phyloP scores from a whole-genome alignment of 1,139 yeast species.

The Cylindricascospora bacillispora region DNA sequence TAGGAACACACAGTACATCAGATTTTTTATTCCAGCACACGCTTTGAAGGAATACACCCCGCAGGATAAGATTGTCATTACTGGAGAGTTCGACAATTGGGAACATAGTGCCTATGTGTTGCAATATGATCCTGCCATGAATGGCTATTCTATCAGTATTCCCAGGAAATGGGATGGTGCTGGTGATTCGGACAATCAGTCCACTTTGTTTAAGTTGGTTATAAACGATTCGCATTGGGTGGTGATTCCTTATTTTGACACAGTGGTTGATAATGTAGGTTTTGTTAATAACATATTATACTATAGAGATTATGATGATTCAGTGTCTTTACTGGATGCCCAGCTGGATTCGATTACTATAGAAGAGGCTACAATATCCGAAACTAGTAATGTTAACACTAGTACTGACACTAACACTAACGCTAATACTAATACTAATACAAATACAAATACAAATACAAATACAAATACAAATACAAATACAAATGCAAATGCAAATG shows the following conservation, averaged over 20 bases:
- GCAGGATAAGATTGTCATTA: constrained; percentile 7
- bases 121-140: constrained; percentile 3
- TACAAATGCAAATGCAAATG: no score
- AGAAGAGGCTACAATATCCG: no score
- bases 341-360: no score
- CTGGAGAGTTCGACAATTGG: constrained; percentile 15
- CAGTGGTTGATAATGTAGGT: constrained; percentile 7
- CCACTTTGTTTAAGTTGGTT: constrained; percentile 10
- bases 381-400: no score
- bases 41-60: constrained; percentile 1
- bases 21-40: constrained; percentile 1
- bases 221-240: constrained; percentile 10
- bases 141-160: constrained; percentile 5
- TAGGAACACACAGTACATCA: no score
- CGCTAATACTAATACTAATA: no score
- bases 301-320: no score
- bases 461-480: no score
- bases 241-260: constrained; percentile 9
- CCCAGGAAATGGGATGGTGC: no score
- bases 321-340: no score
- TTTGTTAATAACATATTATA: constrained; percentile 8
- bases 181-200: constrained; percentile 3
- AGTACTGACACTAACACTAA: no score
- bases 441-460: constrained; percentile 2
- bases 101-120: constrained; percentile 6